Conservation (phyloP, 306 rosid species). For the Vigna nakashimae region DNA sequence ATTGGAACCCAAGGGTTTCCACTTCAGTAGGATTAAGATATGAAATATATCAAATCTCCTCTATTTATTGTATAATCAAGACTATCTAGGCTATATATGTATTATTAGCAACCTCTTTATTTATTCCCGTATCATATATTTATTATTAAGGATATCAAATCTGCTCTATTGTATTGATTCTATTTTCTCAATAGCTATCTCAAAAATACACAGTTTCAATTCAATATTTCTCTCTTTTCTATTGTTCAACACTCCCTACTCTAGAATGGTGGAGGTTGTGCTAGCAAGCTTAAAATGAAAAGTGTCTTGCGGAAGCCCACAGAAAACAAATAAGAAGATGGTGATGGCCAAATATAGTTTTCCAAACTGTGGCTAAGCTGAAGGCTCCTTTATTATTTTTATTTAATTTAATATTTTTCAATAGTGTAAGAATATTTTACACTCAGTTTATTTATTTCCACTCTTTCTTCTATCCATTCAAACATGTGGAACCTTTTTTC, state of each 20-base stretch:
- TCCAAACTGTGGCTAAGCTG: neutral
- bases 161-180: no score
- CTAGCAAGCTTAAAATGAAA: neutral
- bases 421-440: neutral
- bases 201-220: no score
- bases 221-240: no score
- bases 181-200: no score
- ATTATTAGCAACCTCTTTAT: no score
- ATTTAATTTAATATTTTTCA: no score
- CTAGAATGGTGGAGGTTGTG: neutral
- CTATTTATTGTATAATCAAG: neutral
- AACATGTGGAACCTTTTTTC: neutral
- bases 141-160: no score
- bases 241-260: no score
- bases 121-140: no score
- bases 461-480: neutral
- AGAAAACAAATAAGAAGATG: neutral
- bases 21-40: neutral
- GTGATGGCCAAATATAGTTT: neutral
- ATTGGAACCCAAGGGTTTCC: neutral
- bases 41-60: neutral
- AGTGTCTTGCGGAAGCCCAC: neutral
- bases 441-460: neutral
- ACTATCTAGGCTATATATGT: no score
- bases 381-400: neutral